Evolutionary conservation across 108 stramenopile species (phyloP).

Genomic region (Cyclotella choctawhatcheeana): DNA sequence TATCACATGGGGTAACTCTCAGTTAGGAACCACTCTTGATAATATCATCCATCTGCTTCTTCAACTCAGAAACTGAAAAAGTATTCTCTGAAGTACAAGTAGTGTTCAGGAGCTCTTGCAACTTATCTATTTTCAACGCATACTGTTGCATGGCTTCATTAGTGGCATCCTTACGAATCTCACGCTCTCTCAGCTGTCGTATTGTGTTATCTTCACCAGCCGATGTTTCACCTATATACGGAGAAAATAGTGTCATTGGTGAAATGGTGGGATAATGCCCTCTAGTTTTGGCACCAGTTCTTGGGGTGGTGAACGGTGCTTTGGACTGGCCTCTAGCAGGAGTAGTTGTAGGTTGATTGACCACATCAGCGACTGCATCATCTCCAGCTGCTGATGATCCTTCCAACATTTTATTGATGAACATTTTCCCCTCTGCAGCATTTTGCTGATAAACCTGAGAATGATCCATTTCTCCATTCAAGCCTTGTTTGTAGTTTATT

Average conservation of each 20-base stretch:
- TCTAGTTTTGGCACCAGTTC: not conserved
- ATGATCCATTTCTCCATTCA: conserved; percentile 6
- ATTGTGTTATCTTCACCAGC: conserved; percentile 34
- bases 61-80: conserved; percentile 4
- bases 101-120: conserved; percentile 3
- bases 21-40: not conserved
- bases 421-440: conserved; percentile 52
- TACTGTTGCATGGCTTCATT: conserved; percentile 15
- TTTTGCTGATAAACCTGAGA: conserved; percentile 46
- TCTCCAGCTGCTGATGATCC: not conserved
- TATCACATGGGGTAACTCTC: too few relatives aligned
- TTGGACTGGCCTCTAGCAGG: not conserved
- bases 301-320: conserved; percentile 19
- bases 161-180: conserved; percentile 31
- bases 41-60: not conserved
- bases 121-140: conserved; percentile 16
- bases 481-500: conserved; percentile 9
- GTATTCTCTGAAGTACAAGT: not conserved
- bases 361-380: not conserved
- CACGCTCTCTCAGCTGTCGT: conserved; percentile 46
- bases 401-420: conserved; percentile 41
- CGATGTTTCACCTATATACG: not conserved
- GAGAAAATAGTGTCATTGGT: conserved; percentile 37
- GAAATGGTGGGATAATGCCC: conserved; percentile 30
- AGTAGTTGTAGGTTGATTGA: conserved; percentile 12